These are phyloP conservation scores for Pseudonitzschia delicatissima DNA, from an alignment of 108 stramenopile species.

Conservation along the genomic window DNA sequence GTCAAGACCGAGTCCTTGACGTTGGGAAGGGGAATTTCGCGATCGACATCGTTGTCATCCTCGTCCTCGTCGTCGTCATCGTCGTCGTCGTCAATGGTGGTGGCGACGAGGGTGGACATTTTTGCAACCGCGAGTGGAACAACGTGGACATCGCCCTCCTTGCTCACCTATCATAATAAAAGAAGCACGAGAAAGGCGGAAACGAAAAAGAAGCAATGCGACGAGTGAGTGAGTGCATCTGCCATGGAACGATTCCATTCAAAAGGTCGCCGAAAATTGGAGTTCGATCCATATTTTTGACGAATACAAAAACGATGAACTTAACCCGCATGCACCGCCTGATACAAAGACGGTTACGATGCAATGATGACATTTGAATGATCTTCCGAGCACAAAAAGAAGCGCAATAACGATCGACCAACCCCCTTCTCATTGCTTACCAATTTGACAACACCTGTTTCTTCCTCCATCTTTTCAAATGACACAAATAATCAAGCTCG, in stretches of 20 bases:
- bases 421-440: slow-evolving; percentile 38
- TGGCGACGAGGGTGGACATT: slow-evolving; percentile 89
- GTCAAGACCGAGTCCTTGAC: slow-evolving; percentile 87
- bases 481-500: too few species aligned
- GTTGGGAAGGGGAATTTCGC: slow-evolving; percentile 96
- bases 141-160: slow-evolving; percentile 91
- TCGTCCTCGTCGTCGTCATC: slow-evolving; percentile 77
- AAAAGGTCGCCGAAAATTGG: too few species aligned
- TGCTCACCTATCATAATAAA: slow-evolving; percentile 55
- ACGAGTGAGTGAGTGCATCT: not conserved
- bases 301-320: not conserved
- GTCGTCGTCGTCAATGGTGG: slow-evolving; percentile 85
- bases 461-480: slow-evolving; percentile 22
- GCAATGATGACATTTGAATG: too few species aligned
- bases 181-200: not conserved
- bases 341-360: not conserved
- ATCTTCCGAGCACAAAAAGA: too few species aligned
- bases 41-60: slow-evolving; percentile 29
- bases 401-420: too few species aligned
- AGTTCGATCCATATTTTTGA: not conserved
- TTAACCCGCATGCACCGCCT: not conserved
- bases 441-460: slow-evolving; percentile 42
- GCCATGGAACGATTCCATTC: not conserved
- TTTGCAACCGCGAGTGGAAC: slow-evolving; percentile 89
- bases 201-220: not conserved